phyloP scores from a whole-genome alignment of 306 rosid genomes.

The Corylus americana region DNA sequence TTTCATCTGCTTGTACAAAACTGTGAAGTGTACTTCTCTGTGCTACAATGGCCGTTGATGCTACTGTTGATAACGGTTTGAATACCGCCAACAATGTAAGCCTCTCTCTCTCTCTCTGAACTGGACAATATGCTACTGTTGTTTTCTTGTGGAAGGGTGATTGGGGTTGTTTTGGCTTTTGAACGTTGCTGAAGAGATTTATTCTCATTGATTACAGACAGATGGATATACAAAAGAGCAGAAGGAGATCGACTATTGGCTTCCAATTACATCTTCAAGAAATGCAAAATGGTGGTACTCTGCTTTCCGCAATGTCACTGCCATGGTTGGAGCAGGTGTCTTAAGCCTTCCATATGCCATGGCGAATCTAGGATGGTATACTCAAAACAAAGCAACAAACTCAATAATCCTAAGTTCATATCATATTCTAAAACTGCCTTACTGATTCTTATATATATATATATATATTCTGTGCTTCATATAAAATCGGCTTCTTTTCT shows the following conservation, averaged over 20 bases:
- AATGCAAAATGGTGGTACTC: conserved; percentile 93
- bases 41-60: conserved; percentile 14
- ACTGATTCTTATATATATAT: not conserved
- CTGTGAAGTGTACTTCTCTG: not conserved
- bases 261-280: conserved; percentile 74
- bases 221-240: conserved; percentile 29
- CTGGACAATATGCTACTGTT: not conserved
- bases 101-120: conserved; percentile 6
- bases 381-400: conserved; percentile 6
- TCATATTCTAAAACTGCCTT: not conserved
- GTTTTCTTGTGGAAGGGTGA: not conserved
- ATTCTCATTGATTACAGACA: conserved; percentile 2
- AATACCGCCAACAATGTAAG: conserved; percentile 26
- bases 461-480: too few species aligned
- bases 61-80: conserved; percentile 11
- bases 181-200: not conserved
- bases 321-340: conserved; percentile 91
- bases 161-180: not conserved
- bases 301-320: conserved; percentile 81
- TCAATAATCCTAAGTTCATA: not conserved
- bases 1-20: conserved; percentile 1
- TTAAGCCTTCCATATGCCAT: conserved; percentile 77
- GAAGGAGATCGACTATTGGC: conserved; percentile 69
- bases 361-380: conserved; percentile 71
- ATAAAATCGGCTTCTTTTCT: too few species aligned